Evolutionary conservation across 345 rosid species (phyloP).

Genomic region (Cochlearia excelsa): DNA sequence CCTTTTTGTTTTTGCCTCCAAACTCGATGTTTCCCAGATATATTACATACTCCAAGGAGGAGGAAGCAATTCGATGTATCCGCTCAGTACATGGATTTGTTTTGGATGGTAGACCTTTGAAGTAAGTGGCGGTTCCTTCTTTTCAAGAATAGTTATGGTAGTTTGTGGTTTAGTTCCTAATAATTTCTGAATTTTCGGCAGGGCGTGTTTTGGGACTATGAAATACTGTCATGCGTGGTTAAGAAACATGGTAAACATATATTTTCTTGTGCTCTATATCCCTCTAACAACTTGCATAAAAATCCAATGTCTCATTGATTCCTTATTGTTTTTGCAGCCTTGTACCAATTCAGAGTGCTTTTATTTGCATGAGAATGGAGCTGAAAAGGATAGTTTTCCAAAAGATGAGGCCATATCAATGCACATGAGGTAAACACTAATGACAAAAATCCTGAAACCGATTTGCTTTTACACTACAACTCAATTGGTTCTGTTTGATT

Average conservation of each 20-base stretch:
- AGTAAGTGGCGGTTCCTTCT: constrained; percentile 38
- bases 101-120: constrained; percentile 77
- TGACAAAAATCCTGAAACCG: neutral
- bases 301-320: constrained; percentile 12
- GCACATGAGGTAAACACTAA: constrained; percentile 60
- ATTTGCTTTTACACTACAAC: too few relatives aligned
- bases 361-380: constrained; percentile 91
- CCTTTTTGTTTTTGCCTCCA: too few relatives aligned
- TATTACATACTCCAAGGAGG: constrained; percentile 84
- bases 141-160: constrained; percentile 11
- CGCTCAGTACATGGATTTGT: constrained; percentile 87
- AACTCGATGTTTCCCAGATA: constrained; percentile 44
- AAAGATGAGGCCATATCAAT: constrained; percentile 89
- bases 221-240: constrained; percentile 99
- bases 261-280: constrained; percentile 16
- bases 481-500: too few relatives aligned
- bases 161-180: constrained; percentile 15
- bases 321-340: constrained; percentile 50
- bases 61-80: constrained; percentile 93
- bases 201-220: constrained; percentile 98
- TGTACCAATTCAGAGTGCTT: constrained; percentile 96
- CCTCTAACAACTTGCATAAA: neutral
- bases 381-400: constrained; percentile 89
- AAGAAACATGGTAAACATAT: constrained; percentile 68
- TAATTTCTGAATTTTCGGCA: constrained; percentile 32